phyloP scores from a whole-genome alignment of 106 monocot species.

The Amphibolis antarctica region DNA sequence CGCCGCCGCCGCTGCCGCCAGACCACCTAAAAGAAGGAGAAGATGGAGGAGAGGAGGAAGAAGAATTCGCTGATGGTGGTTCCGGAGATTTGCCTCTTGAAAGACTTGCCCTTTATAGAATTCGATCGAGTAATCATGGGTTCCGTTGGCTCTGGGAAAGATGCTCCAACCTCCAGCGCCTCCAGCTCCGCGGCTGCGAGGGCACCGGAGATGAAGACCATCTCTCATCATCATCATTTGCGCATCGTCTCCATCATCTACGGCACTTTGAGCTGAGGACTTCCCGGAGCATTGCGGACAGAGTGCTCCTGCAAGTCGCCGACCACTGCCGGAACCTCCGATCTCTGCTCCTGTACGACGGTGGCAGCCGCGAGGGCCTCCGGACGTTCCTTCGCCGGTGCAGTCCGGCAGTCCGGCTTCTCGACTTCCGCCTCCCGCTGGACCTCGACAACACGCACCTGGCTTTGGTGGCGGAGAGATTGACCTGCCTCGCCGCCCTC shows the following conservation, averaged over 20 bases:
- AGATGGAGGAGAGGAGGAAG: too few relatives aligned
- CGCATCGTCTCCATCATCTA: conserved; percentile 26
- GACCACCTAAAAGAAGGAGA: too few relatives aligned
- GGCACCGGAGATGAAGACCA: conserved; percentile 43
- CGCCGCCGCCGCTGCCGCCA: background rate
- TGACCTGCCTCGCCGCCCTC: conserved; percentile 17
- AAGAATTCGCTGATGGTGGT: too few relatives aligned
- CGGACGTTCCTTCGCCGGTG: conserved; percentile 39
- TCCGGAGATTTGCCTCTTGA: conserved; percentile 24
- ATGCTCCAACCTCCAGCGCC: conserved; percentile 37
- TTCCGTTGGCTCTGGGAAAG: conserved; percentile 54
- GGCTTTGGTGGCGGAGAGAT: conserved; percentile 25
- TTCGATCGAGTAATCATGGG: conserved; percentile 31
- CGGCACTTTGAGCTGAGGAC: conserved; percentile 48
- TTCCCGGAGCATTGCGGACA: conserved; percentile 54
- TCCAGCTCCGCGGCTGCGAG: conserved; percentile 55
- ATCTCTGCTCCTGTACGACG: conserved; percentile 57
- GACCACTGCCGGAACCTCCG: conserved; percentile 41
- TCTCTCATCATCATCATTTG: conserved; percentile 9
- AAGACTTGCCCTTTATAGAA: conserved; percentile 35
- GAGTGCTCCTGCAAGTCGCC: conserved; percentile 46
- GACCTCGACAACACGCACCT: conserved; percentile 70
- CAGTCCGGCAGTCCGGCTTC: conserved; percentile 20
- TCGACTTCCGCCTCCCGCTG: conserved; percentile 72
- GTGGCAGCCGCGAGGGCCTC: conserved; percentile 61